Conservation (phyloP, 495 filamentous ascomycete genomes). For the Hypoxylon cercidicola region DNA sequence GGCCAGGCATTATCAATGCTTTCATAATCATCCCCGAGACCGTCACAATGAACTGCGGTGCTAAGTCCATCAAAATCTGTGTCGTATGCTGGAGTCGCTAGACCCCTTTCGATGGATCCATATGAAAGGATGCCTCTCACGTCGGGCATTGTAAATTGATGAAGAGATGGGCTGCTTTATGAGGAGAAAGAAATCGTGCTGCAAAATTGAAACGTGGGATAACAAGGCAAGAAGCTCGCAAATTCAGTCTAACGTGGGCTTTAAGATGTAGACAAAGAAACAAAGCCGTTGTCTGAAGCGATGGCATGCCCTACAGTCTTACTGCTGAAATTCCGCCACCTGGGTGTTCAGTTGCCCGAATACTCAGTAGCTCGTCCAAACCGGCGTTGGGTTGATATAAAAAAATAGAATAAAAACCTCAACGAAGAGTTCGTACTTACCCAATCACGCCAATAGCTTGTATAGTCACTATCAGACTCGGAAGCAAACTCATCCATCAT, state of each 20-base stretch:
- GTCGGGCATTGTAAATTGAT: not conserved
- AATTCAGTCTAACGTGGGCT: not conserved
- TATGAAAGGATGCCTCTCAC: not conserved
- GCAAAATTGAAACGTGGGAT: not conserved
- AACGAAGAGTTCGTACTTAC: conserved; percentile 64
- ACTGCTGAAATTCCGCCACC: too few relatives aligned
- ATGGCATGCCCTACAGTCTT: too few relatives aligned
- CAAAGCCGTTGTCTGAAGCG: not conserved
- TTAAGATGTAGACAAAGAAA: not conserved
- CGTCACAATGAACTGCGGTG: too few relatives aligned
- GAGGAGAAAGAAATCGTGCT: not conserved
- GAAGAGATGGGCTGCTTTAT: not conserved
- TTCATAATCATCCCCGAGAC: too few relatives aligned
- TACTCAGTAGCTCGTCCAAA: not conserved
- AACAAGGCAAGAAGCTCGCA: not conserved
- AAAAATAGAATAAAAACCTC: conserved; percentile 3
- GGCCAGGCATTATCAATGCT: too few relatives aligned
- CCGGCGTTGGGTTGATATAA: conserved; percentile 16
- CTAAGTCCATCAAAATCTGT: too few relatives aligned
- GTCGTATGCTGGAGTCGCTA: too few relatives aligned
- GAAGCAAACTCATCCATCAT: conserved; percentile 95
- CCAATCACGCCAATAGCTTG: conserved; percentile 99
- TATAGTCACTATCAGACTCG: conserved; percentile 98
- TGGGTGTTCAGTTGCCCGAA: too few relatives aligned
- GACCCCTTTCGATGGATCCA: not conserved